A percentile compares a stretch with the other conserved stretches of the same genome.
These are phyloP conservation scores for Backusella luteola DNA, from an alignment of 192 early-diverging fungal genomes.

Conservation along the genomic window DNA sequence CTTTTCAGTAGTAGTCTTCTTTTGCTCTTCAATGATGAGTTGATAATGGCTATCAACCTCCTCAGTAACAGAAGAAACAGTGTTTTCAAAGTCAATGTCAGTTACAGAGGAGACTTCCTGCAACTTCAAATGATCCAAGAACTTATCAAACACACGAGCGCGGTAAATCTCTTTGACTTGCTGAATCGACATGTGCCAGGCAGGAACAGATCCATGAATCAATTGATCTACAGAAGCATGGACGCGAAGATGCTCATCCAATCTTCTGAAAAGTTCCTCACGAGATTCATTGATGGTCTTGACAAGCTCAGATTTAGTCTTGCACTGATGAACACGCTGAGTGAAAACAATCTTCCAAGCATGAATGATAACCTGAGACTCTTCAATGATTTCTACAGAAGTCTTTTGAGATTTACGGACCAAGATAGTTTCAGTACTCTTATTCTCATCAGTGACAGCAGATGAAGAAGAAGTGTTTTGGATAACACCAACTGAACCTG, in stretches of 20 bases:
- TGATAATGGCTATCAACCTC: conserved; percentile 22
- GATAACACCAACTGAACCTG: background rate
- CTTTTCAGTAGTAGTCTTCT: background rate
- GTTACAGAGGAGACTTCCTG: background rate
- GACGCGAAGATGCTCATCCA: conserved; percentile 15
- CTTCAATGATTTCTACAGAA: conserved; percentile 11
- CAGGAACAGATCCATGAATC: conserved; percentile 11
- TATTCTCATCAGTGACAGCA: conserved; percentile 3
- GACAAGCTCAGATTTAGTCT: conserved; percentile 1
- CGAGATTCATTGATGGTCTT: conserved; percentile 14
- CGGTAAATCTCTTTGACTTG: conserved; percentile 27
- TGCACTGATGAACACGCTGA: conserved; percentile 16
- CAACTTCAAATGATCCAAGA: conserved; percentile 6
- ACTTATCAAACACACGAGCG: conserved; percentile 20
- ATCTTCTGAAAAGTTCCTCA: conserved; percentile 15
- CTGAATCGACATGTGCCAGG: conserved; percentile 20
- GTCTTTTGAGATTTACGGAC: conserved; percentile 4
- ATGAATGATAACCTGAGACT: conserved; percentile 13
- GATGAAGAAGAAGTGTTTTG: background rate
- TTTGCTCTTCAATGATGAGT: background rate
- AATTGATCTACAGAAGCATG: conserved; percentile 14
- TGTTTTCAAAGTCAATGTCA: conserved; percentile 7
- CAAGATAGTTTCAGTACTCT: background rate
- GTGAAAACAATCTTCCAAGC: conserved; percentile 21
- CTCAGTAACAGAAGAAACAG: background rate